These are phyloP conservation scores for Pythium aristosporum DNA, from an alignment of 352 stramenopile genomes.

Conservation along the genomic window DNA sequence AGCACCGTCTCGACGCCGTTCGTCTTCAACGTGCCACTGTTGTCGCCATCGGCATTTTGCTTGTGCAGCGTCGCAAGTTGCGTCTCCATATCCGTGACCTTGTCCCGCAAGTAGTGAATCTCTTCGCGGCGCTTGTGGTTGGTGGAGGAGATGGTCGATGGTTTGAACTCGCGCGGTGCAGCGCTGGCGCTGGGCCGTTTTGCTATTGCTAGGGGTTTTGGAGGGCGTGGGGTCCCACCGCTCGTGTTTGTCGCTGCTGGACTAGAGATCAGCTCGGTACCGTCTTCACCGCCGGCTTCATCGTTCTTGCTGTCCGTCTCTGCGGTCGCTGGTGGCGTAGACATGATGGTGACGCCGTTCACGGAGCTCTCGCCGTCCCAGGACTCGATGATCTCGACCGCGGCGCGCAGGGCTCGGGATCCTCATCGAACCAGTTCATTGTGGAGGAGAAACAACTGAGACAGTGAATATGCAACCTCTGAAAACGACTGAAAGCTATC, in stretches of 20 bases:
- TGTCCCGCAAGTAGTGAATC: conserved; percentile 19
- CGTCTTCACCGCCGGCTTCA: conserved; percentile 15
- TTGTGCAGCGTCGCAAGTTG: conserved; percentile 5
- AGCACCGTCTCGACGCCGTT: conserved; percentile 7
- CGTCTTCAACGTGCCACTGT: neutral
- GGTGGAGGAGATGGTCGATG: conserved; percentile 13
- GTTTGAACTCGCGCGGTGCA: conserved; percentile 9
- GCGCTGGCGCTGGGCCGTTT: too few species aligned
- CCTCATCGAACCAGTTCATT: conserved; percentile 21
- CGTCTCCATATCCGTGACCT: conserved; percentile 18
- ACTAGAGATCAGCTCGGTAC: neutral
- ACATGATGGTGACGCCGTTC: conserved; percentile 7
- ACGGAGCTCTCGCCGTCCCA: conserved; percentile 19
- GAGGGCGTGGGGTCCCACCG: too few species aligned
- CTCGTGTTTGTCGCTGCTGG: too few species aligned
- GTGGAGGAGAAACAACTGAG: too few species aligned
- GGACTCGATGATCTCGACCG: conserved; percentile 25
- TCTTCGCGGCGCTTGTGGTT: conserved; percentile 22
- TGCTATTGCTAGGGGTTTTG: too few species aligned
- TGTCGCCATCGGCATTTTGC: conserved; percentile 7
- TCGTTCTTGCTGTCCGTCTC: conserved; percentile 17
- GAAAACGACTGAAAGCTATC: too few species aligned
- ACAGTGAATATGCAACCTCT: too few species aligned
- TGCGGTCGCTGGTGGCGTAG: neutral
- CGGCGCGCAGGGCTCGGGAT: conserved; percentile 23